Percentiles rank a stretch among this genome's conserved stretches.
These are phyloP conservation scores for Rhynchosporium graminicola DNA, from an alignment of 2,329 filamentous ascomycete species.

Conservation along the genomic window DNA sequence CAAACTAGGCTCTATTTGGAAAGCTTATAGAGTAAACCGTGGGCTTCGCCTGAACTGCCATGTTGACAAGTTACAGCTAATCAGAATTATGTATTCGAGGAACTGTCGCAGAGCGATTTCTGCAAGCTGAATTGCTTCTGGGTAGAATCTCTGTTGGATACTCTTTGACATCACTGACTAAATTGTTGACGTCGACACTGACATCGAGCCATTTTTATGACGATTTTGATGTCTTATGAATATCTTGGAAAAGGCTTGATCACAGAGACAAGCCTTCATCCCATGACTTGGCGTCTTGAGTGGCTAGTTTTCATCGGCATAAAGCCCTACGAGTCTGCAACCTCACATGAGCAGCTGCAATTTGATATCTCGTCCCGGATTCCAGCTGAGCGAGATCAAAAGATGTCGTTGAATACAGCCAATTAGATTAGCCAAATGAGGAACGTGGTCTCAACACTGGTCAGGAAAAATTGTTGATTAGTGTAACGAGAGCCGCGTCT, in stretches of 20 bases:
- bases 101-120: not conserved
- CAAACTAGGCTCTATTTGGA: not conserved
- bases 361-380: not conserved
- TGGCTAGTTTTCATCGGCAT: not conserved
- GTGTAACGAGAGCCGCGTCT: not conserved
- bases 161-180: not conserved
- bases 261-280: not conserved
- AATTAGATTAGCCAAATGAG: slow-evolving; percentile 4
- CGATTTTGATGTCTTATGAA: not conserved
- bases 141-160: not conserved
- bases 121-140: not conserved
- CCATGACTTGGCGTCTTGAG: not conserved
- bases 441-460: slow-evolving; percentile 22
- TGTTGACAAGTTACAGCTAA: not conserved
- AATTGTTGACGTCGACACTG: not conserved
- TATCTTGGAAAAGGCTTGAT: slow-evolving; percentile 14
- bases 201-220: not conserved
- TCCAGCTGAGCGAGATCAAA: not conserved
- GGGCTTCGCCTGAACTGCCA: not conserved
- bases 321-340: not conserved
- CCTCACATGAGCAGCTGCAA: slow-evolving; percentile 5
- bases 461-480: not conserved
- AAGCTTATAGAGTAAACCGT: not conserved
- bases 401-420: slow-evolving; percentile 19
- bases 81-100: not conserved